Percentiles rank a stretch among this genome's conserved stretches.
Conservation (phyloP, 208 protist genomes). For the Trypanosoma cruzi region DNA sequence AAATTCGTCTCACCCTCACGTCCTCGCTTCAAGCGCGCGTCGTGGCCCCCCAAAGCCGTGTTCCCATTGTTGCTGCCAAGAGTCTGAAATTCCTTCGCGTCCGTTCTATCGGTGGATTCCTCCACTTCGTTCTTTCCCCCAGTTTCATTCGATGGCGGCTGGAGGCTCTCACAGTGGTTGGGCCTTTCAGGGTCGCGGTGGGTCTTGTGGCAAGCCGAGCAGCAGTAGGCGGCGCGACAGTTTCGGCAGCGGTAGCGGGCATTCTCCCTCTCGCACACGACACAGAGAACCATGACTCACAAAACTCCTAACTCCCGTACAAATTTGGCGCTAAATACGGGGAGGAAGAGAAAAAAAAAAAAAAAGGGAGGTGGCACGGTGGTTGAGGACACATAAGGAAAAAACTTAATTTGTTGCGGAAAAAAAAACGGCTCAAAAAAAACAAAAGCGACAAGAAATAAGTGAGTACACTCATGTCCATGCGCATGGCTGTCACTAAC, state of each 20-base stretch:
- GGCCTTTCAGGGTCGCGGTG: constrained; percentile 35
- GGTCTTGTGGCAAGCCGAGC: constrained; percentile 49
- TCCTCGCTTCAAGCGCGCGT: background rate
- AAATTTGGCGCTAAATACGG: no score
- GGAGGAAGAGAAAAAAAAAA: constrained; percentile 1
- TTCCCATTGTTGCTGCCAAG: background rate
- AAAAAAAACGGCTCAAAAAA: background rate
- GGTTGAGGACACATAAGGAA: background rate
- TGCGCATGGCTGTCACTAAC: no score
- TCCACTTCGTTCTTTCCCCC: background rate
- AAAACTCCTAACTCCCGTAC: background rate
- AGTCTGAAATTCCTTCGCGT: background rate
- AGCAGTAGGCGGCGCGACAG: constrained; percentile 70
- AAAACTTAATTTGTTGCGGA: no score
- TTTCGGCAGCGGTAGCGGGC: constrained; percentile 58
- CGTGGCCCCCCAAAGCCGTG: background rate
- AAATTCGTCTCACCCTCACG: constrained; percentile 1
- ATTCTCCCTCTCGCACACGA: constrained; percentile 45
- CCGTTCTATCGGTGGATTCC: background rate
- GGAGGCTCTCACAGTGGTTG: constrained; percentile 3
- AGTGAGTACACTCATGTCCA: no score
- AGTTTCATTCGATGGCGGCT: background rate
- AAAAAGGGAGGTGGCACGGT: constrained; percentile 16
- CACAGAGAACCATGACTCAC: constrained; percentile 42
- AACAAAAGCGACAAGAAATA: no score